These are phyloP conservation scores for Pulveroboletus frians DNA, from an alignment of 768 basidiomycete species.

Conservation along the genomic window DNA sequence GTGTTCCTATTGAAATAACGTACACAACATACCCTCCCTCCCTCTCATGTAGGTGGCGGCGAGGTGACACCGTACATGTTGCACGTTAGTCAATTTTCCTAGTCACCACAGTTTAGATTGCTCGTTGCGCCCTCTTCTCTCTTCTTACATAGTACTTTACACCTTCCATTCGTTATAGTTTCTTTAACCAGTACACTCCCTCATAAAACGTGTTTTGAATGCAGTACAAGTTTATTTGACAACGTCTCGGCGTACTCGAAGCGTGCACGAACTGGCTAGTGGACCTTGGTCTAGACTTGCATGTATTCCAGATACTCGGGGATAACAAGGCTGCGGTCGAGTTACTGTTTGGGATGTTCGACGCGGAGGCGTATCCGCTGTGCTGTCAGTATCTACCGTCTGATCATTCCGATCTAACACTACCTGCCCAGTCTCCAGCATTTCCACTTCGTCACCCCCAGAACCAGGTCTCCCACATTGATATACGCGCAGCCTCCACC, in stretches of 20 bases:
- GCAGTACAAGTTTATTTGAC: slow-evolving; percentile 22
- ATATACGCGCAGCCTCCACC: neutral
- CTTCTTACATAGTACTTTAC: slow-evolving; percentile 18
- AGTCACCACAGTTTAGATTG: slow-evolving; percentile 16
- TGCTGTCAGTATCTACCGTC: slow-evolving; percentile 7
- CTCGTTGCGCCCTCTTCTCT: slow-evolving; percentile 14
- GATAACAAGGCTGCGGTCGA: slow-evolving; percentile 11
- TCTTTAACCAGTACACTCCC: slow-evolving; percentile 27
- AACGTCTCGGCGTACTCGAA: neutral
- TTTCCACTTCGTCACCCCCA: neutral
- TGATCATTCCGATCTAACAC: slow-evolving; percentile 13
- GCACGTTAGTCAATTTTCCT: slow-evolving; percentile 16
- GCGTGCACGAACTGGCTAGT: too few species aligned
- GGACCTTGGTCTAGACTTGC: neutral
- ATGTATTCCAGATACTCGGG: slow-evolving; percentile 1
- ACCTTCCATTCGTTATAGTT: slow-evolving; percentile 21
- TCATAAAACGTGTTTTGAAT: slow-evolving; percentile 16
- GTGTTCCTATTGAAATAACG: slow-evolving; percentile 24
- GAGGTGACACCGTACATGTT: slow-evolving; percentile 15
- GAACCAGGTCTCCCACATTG: neutral
- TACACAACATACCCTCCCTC: slow-evolving; percentile 26
- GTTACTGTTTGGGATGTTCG: neutral
- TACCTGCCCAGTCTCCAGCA: neutral
- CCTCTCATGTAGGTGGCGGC: slow-evolving; percentile 16
- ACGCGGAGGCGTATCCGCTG: neutral